phyloP scores from a whole-genome alignment of 805 yeast genomes.

The Pichia insulana region DNA sequence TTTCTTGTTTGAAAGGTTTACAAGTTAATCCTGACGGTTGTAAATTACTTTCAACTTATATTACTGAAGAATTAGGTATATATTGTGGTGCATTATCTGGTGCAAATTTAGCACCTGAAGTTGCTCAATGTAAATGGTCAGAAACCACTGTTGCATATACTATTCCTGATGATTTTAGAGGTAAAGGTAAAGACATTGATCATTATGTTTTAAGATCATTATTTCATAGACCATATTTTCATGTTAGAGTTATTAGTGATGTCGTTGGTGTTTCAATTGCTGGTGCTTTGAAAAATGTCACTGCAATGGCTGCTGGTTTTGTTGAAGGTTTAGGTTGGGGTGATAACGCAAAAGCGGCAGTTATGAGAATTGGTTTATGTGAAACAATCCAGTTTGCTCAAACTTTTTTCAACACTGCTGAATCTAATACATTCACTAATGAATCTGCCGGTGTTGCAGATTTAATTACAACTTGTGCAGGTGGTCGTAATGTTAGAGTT shows the following conservation, averaged over 20 bases:
- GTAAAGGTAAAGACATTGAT: conserved; percentile 65
- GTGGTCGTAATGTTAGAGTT: conserved; percentile 93
- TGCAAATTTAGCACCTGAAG: conserved; percentile 95
- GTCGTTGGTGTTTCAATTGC: conserved; percentile 95
- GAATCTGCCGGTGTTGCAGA: conserved; percentile 98
- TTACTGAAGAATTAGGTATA: conserved; percentile 72
- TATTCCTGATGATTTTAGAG: conserved; percentile 59
- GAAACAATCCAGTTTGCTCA: conserved; percentile 85
- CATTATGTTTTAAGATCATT: conserved; percentile 62
- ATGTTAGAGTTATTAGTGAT: conserved; percentile 84
- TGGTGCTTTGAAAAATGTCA: conserved; percentile 94
- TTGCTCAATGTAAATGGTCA: conserved; percentile 91
- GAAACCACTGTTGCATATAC: conserved; percentile 95
- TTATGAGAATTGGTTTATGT: conserved; percentile 89
- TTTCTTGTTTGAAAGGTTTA: conserved; percentile 93
- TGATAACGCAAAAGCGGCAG: conserved; percentile 95
- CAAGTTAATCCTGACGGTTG: conserved; percentile 83
- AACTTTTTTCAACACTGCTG: conserved; percentile 67
- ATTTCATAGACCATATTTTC: conserved; percentile 98
- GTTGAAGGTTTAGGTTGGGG: conserved; percentile 99
- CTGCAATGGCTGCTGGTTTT: conserved; percentile 94
- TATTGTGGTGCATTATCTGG: conserved; percentile 96
- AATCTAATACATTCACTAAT: conserved; percentile 75
- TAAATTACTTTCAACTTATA: conserved; percentile 68
- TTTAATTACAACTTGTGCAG: conserved; percentile 92